Evolutionary conservation across 129 eudicot genomes (phyloP).

Genomic region (carrot (Daucus carota)): DH1_v3.0 NC_030383.2:43891001-43891500

Average conservation of each 20-base stretch:
- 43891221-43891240: conserved; percentile 12
- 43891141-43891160: neutral
- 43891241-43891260: neutral
- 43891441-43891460: neutral
- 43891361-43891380: neutral
- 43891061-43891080: conserved; percentile 9
- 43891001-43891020: neutral
- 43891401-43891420: neutral
- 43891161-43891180: neutral
- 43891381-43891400: neutral
- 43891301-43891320: neutral
- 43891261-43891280: neutral
- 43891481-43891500: neutral
- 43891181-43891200: neutral
- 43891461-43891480: neutral
- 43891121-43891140: neutral
- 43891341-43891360: neutral
- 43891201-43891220: neutral
- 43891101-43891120: conserved; percentile 5
- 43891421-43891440: neutral
- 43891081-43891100: neutral
- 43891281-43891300: neutral
- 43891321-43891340: conserved; percentile 8
- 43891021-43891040: neutral
- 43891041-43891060: neutral